Evolutionary conservation across 208 protist genomes (phyloP).

Genomic region (Trypanosoma melophagium): DNA sequence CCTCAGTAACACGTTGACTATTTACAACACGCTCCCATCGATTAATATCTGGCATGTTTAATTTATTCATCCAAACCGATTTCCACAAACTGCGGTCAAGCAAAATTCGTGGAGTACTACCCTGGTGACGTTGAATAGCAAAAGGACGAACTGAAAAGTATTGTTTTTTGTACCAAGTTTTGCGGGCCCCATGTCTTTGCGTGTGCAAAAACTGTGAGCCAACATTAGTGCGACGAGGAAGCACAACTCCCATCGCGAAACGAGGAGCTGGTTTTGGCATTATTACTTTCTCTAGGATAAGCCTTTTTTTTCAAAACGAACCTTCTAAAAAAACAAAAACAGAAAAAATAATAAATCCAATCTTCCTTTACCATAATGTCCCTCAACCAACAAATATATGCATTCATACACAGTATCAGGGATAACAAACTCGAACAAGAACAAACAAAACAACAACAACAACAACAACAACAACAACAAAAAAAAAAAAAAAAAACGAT

Average conservation of each 20-base stretch:
- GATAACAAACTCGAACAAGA: neutral
- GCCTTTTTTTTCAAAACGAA: too few species aligned
- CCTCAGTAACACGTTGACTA: conserved; percentile 82
- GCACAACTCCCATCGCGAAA: conserved; percentile 35
- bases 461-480: too few species aligned
- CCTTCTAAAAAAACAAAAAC: too few species aligned
- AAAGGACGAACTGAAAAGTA: conserved; percentile 81
- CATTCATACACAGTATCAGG: neutral
- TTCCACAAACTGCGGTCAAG: conserved; percentile 83
- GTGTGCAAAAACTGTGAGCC: conserved; percentile 81
- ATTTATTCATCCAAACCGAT: conserved; percentile 64
- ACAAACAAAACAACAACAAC: neutral
- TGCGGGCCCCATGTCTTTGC: conserved; percentile 72
- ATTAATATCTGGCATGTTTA: conserved; percentile 79
- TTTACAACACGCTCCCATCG: conserved; percentile 91
- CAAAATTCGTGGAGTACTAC: conserved; percentile 77
- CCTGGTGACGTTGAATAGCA: conserved; percentile 64
- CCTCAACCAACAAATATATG: neutral
- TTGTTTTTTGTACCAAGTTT: conserved; percentile 75
- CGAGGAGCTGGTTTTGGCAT: conserved; percentile 52
- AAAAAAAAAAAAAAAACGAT: too few species aligned
- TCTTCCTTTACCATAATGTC: too few species aligned
- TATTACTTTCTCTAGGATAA: neutral
- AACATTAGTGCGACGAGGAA: conserved; percentile 74
- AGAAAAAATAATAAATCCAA: too few species aligned